A percentile compares a stretch with the other conserved stretches of the same genome.
Conservation (phyloP, 345 rosid species). For the Gossypium ekmanianum region DNA sequence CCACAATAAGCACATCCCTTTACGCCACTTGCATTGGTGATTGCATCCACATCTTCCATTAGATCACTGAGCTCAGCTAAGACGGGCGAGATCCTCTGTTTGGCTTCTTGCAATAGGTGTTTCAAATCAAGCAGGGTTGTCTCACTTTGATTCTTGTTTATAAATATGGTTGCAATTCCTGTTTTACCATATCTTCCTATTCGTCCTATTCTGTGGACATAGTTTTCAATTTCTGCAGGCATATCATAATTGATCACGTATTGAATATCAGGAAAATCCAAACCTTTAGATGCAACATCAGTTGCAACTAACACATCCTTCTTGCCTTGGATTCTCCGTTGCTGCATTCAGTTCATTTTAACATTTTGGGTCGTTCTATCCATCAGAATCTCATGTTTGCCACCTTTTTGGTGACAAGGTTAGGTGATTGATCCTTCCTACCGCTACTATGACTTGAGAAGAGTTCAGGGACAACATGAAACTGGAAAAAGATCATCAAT, state of each 20-base stretch:
- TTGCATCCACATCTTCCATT: constrained; percentile 74
- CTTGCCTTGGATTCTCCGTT: constrained; percentile 26
- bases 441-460: too few relatives aligned
- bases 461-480: too few relatives aligned
- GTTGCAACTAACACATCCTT: constrained; percentile 92
- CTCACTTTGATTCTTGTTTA: constrained; percentile 92
- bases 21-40: constrained; percentile 69
- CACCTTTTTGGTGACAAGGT: too few relatives aligned
- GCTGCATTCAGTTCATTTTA: too few relatives aligned
- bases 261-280: constrained; percentile 90
- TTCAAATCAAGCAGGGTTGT: constrained; percentile 80
- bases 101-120: constrained; percentile 86
- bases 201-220: constrained; percentile 88
- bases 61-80: constrained; percentile 84
- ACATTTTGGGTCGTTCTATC: too few relatives aligned
- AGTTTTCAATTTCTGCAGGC: constrained; percentile 94
- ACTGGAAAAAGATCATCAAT: too few relatives aligned
- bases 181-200: constrained; percentile 94
- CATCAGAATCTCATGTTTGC: too few relatives aligned
- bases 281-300: constrained; percentile 88
- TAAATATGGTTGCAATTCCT: constrained; percentile 87
- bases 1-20: constrained; percentile 97
- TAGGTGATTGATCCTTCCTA: too few relatives aligned
- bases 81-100: constrained; percentile 79
- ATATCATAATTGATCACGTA: constrained; percentile 91